Percentiles rank a stretch among this genome's conserved stretches.
phyloP scores from a whole-genome alignment of 257 asterid species.

The Nemophila menziesii region DNA sequence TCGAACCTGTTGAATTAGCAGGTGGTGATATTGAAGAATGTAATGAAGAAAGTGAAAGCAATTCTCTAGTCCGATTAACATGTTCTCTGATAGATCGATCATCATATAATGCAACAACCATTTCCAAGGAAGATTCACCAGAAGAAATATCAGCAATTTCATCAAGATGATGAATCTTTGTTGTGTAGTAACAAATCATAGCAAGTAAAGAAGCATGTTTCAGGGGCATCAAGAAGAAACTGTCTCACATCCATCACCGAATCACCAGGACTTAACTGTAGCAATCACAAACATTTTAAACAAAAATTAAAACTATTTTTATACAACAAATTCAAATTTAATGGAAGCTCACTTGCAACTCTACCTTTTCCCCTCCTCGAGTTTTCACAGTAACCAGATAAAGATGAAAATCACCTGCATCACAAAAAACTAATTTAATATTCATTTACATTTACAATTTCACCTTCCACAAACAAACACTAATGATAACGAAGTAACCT shows the following conservation, averaged over 20 bases:
- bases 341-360: slow-evolving; percentile 37
- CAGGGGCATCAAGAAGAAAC: slow-evolving; percentile 63
- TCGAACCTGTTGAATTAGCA: slow-evolving; percentile 74
- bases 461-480: no score
- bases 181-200: slow-evolving; percentile 66
- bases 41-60: slow-evolving; percentile 65
- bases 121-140: slow-evolving; percentile 68
- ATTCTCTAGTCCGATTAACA: slow-evolving; percentile 73
- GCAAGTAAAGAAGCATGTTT: slow-evolving; percentile 59
- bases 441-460: slow-evolving; percentile 97
- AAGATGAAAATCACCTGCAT: slow-evolving; percentile 40
- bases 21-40: slow-evolving; percentile 77
- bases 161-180: slow-evolving; percentile 72
- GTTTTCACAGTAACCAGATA: slow-evolving; percentile 49
- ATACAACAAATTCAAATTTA: background rate
- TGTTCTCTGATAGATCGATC: slow-evolving; percentile 94
- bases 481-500: slow-evolving; percentile 83
- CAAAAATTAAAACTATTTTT: background rate
- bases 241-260: slow-evolving; percentile 64
- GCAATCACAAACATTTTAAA: slow-evolving; percentile 5
- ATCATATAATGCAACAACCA: slow-evolving; percentile 74
- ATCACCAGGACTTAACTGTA: slow-evolving; percentile 68
- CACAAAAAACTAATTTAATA: no score
- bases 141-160: slow-evolving; percentile 85
- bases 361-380: slow-evolving; percentile 51